Conservation (phyloP, 306 rosid genomes). For the Parietaria judaica region DNA sequence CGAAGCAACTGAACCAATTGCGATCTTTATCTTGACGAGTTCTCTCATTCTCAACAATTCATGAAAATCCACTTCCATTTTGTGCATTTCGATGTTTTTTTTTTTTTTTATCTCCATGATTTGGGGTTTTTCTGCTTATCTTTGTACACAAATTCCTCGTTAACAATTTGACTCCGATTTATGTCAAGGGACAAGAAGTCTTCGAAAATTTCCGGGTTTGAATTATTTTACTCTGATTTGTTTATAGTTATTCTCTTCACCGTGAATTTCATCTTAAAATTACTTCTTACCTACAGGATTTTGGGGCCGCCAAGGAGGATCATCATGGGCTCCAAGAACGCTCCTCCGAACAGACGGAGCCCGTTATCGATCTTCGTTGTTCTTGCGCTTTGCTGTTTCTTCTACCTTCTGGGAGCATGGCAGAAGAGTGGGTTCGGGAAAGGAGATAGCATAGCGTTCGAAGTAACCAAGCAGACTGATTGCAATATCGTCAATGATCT, state of each 20-base stretch:
- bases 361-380: slow-evolving; percentile 68
- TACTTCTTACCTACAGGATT: slow-evolving; percentile 15
- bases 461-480: slow-evolving; percentile 52
- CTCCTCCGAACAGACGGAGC: slow-evolving; percentile 46
- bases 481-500: slow-evolving; percentile 51
- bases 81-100: too few species aligned
- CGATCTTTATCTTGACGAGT: too few species aligned
- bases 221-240: slow-evolving; percentile 11
- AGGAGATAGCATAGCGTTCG: slow-evolving; percentile 61
- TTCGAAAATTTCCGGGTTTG: slow-evolving; percentile 1
- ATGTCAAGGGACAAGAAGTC: not conserved
- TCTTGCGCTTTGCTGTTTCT: slow-evolving; percentile 74
- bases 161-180: not conserved
- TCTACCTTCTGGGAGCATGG: slow-evolving; percentile 97
- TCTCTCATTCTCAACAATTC: too few species aligned
- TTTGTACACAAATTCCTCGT: too few species aligned
- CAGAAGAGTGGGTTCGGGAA: slow-evolving; percentile 84
- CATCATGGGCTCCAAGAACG: slow-evolving; percentile 64
- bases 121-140: too few species aligned
- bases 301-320: slow-evolving; percentile 17
- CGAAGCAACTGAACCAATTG: too few species aligned
- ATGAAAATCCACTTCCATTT: too few species aligned
- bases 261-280: slow-evolving; percentile 12
- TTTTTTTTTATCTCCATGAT: too few species aligned
- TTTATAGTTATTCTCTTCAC: slow-evolving; percentile 10